These are phyloP conservation scores for Diaporthe velutina DNA, from an alignment of 2,329 filamentous ascomycete genomes.

Conservation along the genomic window DNA sequence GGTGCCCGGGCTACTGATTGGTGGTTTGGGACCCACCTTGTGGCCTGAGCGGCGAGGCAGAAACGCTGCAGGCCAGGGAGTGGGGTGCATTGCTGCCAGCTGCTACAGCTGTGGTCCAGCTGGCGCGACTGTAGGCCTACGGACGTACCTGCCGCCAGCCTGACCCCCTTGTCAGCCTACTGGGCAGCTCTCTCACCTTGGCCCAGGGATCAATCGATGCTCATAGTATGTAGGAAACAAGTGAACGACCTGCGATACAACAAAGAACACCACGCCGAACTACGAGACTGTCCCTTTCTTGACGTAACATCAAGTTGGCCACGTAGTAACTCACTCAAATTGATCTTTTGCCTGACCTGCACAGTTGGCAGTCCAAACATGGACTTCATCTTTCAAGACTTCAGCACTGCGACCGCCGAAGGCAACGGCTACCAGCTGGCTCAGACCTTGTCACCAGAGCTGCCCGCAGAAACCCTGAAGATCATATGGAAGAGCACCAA, in stretches of 20 bases:
- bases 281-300: background rate
- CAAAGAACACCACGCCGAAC: background rate
- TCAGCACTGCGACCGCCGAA: constrained; percentile 74
- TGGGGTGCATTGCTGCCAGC: background rate
- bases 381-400: constrained; percentile 81
- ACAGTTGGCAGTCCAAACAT: constrained; percentile 59
- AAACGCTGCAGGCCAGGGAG: background rate
- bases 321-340: background rate
- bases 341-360: background rate
- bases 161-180: background rate
- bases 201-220: constrained; percentile 1
- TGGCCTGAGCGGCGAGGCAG: constrained; percentile 37
- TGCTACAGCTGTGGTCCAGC: background rate
- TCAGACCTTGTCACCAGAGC: constrained; percentile 78
- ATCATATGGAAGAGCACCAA: constrained; percentile 81
- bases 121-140: background rate
- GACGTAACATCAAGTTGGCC: background rate
- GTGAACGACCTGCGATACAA: background rate
- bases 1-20: constrained; percentile 35
- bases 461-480: constrained; percentile 73
- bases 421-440: constrained; percentile 81
- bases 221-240: background rate
- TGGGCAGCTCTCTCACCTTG: background rate
- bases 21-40: constrained; percentile 27
- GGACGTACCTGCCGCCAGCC: background rate